These are phyloP conservation scores for Sedum album DNA, from an alignment of 164 flowering plant genomes.

Conservation along the genomic window DNA sequence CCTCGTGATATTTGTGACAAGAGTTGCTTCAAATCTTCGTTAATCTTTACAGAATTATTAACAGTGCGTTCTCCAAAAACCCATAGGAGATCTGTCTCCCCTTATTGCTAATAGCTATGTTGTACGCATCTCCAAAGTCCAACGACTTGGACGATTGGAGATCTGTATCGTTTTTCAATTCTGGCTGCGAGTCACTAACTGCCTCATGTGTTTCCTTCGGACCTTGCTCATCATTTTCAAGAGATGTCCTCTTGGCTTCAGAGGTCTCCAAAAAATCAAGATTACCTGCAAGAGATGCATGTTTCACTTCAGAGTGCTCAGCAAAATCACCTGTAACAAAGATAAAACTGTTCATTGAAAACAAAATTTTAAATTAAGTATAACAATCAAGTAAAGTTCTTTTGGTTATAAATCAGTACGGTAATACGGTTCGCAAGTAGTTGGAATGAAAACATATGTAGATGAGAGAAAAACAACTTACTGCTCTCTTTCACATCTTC, in stretches of 20 bases:
- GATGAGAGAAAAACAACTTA: slow-evolving; percentile 18
- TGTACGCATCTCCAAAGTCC: too few relatives aligned
- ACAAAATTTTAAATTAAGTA: not conserved
- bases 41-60: too few relatives aligned
- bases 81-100: slow-evolving; percentile 41
- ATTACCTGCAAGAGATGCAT: too few relatives aligned
- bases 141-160: too few relatives aligned
- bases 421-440: not conserved
- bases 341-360: too few relatives aligned
- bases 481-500: slow-evolving; percentile 16
- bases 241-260: slow-evolving; percentile 11
- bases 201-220: slow-evolving; percentile 15
- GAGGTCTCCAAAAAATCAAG: not conserved
- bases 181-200: too few relatives aligned
- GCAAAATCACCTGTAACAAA: not conserved
- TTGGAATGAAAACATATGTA: not conserved
- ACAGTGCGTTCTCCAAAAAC: slow-evolving; percentile 31
- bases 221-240: slow-evolving; percentile 14
- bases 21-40: too few relatives aligned
- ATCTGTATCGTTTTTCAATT: too few relatives aligned
- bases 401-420: not conserved
- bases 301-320: not conserved
- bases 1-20: too few relatives aligned
- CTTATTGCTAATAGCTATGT: too few relatives aligned
- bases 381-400: not conserved